Percentiles rank a stretch among this genome's conserved stretches.
These are phyloP conservation scores for Quercus phellos DNA, from an alignment of 331 rosid genomes.

Conservation along the genomic window DNA sequence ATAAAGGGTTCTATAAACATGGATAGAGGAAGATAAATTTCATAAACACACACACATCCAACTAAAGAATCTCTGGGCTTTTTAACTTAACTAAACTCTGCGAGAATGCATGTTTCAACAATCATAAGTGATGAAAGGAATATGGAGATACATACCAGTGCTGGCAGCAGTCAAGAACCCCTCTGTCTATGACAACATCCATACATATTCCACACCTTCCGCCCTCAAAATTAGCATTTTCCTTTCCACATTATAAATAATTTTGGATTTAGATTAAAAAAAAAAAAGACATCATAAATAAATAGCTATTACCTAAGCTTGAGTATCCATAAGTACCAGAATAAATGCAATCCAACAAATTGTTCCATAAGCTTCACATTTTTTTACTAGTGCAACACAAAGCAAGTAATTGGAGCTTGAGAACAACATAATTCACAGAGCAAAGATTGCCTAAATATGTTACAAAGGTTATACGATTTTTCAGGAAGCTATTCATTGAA, in stretches of 20 bases:
- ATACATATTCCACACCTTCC: slow-evolving; percentile 94
- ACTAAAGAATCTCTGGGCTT: slow-evolving; percentile 1
- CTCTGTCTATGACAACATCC: slow-evolving; percentile 84
- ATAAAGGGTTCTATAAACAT: background rate
- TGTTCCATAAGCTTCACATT: background rate
- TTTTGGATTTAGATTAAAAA: background rate
- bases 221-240: slow-evolving; percentile 43
- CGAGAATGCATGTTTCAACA: background rate
- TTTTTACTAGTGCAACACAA: background rate
- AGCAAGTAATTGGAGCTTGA: background rate
- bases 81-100: background rate
- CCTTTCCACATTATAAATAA: slow-evolving; percentile 50
- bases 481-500: too few relatives aligned
- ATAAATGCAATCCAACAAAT: background rate
- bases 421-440: background rate
- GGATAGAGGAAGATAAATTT: background rate
- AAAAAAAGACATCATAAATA: background rate
- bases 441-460: background rate
- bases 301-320: background rate
- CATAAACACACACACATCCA: background rate
- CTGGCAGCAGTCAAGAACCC: slow-evolving; percentile 93
- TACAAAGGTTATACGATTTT: too few relatives aligned
- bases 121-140: background rate
- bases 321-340: background rate
- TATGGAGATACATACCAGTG: slow-evolving; percentile 58